Evolutionary conservation across 108 stramenopile genomes (phyloP), one percentile per base, ranked within the genome.

Genomic region (Cyclotella choctawhatcheeana): DNA sequence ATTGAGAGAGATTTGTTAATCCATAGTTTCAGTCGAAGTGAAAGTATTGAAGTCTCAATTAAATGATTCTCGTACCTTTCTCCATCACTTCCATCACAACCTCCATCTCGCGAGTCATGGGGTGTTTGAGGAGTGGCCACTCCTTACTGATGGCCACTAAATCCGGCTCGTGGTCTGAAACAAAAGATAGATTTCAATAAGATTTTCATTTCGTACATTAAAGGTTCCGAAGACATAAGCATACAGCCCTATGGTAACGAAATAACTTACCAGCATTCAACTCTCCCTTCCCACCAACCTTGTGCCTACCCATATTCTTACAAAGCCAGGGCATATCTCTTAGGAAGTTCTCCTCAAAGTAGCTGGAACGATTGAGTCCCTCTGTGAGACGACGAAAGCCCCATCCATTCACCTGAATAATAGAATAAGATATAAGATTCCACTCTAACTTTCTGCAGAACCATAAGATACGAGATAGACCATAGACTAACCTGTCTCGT

Each of bases 401-500:
- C 37, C 37, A 40, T 40, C 37, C 37, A 40, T 40, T 40, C 8
- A 40, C 37, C 37, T 40, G 37, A n/a, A n/a, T n/a, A n/a, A n/a
- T n/a, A n/a, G n/a, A n/a, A n/a, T n/a, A n/a, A n/a, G n/a, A n/a
- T n/a, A n/a, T n/a, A n/a, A n/a, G n/a, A n/a, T n/a, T n/a, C n/a
- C n/a, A n/a, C n/a, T n/a, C n/a, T n/a, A n/a, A n/a, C n/a, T n/a
- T n/a, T n/a, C n/a, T n/a, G n/a, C n/a, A n/a, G n/a, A n/a, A n/a
- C n/a, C n/a, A n/a, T n/a, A n/a, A n/a, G n/a, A n/a, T n/a, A n/a
- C n/a, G n/a, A n/a, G n/a, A n/a, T n/a, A n/a, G n/a, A 81, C 85
- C 85, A 85, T 0, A 74, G 79, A 45, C 81, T 82, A 24, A 77
- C 82, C 27, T 82, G 79, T 10, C 85, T 73, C 29, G 83, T 67